These are phyloP conservation scores for Dimargaris xerosporica DNA, from an alignment of 192 early-diverging fungal species.

Conservation along the genomic window DNA sequence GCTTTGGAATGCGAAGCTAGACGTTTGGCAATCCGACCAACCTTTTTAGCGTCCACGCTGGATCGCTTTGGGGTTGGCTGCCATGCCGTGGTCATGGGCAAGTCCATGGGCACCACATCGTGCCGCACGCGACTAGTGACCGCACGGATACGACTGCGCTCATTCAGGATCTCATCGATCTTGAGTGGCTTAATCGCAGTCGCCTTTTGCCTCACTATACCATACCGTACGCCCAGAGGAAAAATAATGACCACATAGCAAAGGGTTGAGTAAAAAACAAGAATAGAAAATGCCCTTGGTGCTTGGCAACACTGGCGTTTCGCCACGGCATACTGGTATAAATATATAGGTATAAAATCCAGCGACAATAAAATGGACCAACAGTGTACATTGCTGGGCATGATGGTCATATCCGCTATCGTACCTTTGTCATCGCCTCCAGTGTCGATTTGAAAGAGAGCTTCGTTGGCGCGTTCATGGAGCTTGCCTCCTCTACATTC, in stretches of 20 bases:
- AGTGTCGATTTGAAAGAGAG: conserved; percentile 58
- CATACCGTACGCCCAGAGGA: no score
- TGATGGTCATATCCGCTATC: not conserved
- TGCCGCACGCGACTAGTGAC: conserved; percentile 19
- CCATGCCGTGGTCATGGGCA: conserved; percentile 17
- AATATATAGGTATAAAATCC: conserved; percentile 4
- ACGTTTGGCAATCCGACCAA: no score
- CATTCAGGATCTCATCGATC: conserved; percentile 72
- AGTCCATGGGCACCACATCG: conserved; percentile 17
- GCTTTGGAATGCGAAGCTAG: no score
- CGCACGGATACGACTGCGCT: conserved; percentile 48
- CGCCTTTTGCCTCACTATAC: conserved; percentile 25
- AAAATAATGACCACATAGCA: no score
- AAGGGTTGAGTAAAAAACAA: not conserved
- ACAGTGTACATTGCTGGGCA: not conserved
- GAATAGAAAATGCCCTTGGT: not conserved
- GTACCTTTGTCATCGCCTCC: conserved; percentile 39
- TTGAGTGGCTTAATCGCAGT: conserved; percentile 39
- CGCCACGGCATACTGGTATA: not conserved
- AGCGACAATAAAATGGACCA: not conserved
- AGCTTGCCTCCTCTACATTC: conserved; percentile 30
- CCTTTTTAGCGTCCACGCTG: conserved; percentile 14
- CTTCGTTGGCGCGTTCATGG: conserved; percentile 27
- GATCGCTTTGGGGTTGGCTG: conserved; percentile 13
- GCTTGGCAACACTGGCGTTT: not conserved